Base-by-base conservation (phyloP, 306 rosid species). In the Cucurbita argyrosperma region DNA sequence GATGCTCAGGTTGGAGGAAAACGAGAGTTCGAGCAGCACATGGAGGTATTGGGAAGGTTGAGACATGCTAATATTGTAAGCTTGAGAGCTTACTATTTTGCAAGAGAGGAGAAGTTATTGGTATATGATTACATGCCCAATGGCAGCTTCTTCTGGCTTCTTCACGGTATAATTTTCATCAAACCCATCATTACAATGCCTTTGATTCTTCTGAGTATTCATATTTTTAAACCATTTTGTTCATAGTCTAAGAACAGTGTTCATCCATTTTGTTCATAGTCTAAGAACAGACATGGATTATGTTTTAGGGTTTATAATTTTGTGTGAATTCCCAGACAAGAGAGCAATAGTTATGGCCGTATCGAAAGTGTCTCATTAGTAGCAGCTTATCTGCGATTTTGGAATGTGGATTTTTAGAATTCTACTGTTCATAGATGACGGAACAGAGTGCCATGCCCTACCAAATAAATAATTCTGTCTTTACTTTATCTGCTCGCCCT, bases 51-150 rank as follows among this genome's bases (percentile, higher is more conserved):
- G 76, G 98, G 96, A 4, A 70, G 74, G 63, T 53, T 90, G n/a
- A 75, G 83, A 51, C 96, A 92, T 75, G 59, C 38, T 0, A 86
- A 92, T 30, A 39, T 90, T 49, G 96, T 92, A 23, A 72, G 82
- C 52, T 61, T 92, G 63, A 84, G 87, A 40, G 98, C 96, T 61
- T 92, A 85, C 76, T 88, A 88, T 53, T 90, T 88, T n/a, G 92
- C 96, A 0, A 77, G 84, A 38, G 91, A 92, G 35, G 96, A 92
- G 83, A 92, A 88, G 69, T 52, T 92, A 60, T 80, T 92, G 76
- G 96, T 92, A 9, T 92, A 78, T 47, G 98, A 92, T 78, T 92
- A 76, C 83, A 87, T 92, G 92, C 85, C 95, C 52, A 90, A 88
- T 67, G 91, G 83, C 2, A 90, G 82, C 91, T 80, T 92, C 84